phyloP scores from a whole-genome alignment of 202 grass and related monocot species.

The Zoysia matrella region DNA sequence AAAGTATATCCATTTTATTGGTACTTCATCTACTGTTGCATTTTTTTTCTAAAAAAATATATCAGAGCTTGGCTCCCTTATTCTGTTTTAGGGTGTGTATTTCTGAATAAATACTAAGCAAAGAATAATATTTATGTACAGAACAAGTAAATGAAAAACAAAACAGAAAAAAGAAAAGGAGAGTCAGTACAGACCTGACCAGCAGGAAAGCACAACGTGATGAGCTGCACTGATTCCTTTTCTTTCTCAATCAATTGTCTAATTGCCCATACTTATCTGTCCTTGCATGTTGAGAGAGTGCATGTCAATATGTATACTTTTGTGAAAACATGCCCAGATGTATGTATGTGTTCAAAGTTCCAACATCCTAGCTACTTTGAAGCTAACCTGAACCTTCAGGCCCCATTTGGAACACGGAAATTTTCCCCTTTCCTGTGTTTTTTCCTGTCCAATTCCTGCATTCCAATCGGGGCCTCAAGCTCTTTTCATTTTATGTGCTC shows the following conservation, averaged over 20 bases:
- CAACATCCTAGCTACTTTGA: background rate
- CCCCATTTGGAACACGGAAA: too few species aligned
- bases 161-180: conserved; percentile 74
- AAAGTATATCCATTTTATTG: conserved; percentile 18
- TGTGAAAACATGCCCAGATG: too few species aligned
- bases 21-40: conserved; percentile 4
- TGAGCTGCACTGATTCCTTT: conserved; percentile 68
- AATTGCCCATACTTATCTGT: conserved; percentile 35
- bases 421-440: too few species aligned
- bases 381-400: background rate
- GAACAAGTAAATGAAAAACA: conserved; percentile 70
- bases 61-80: background rate
- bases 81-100: conserved; percentile 55
- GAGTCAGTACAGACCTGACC: conserved; percentile 69
- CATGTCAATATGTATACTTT: background rate
- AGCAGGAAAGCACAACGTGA: conserved; percentile 68
- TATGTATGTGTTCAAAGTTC: too few species aligned
- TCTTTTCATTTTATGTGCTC: too few species aligned
- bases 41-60: too few species aligned
- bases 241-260: conserved; percentile 55
- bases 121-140: conserved; percentile 66
- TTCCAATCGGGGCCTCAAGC: too few species aligned
- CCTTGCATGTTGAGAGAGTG: conserved; percentile 12
- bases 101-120: conserved; percentile 59
- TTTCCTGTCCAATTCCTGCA: too few species aligned